Base-by-base conservation (phyloP, 1,284 basidiomycete species). In the Acaromyces ingoldii region DNA sequence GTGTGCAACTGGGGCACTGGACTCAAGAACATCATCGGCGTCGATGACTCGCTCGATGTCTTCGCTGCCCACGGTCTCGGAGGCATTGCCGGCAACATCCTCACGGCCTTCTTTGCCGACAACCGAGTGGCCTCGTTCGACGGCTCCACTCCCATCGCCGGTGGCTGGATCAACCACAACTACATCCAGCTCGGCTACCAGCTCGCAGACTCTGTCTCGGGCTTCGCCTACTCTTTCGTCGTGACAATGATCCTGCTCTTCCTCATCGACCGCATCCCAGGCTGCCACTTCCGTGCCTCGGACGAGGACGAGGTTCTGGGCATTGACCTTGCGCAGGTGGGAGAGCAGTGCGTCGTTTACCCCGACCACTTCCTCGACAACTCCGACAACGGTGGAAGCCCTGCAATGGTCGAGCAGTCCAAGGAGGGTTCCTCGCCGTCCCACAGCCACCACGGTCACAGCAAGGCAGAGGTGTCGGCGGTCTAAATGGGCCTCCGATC, bases 1-100 rank as follows among this genome's bases (percentile, higher is more conserved):
- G 66, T 67, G 0, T 91, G 88, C 80, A 97, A 97, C 80, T 95
- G 91, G 72, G 89, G 88, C 15, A 97, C 92, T 19, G 88, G 91
- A 75, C 82, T 97, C 78, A 97, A 96, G 77, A 88, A 52, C 45
- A 19, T 63, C 28, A 38, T 69, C 17, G 69, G 72, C 84, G 65
- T 67, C 58, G 71, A 75, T 31, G 72, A 75, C 49, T 72, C 78
- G 6, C 76, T 80, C 53, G 81, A 82, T 70, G 77, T 95, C 76
- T 96, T 93, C 65, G 90, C 91, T 3, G 86, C 86, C 0, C 91
- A 97, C 77, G 87, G 81, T 51, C 78, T 96, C 47, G 91, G 91
- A 29, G 93, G 93, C 41, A 79, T 93, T 49, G 82, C 89, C 49
- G 93, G 93, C 15, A 89, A 91, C 76, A 60, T 91, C 58, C 79